A percentile compares a stretch with the other conserved stretches of the same genome.
phyloP scores from a whole-genome alignment of 208 protist species.

The Borovskyia barvae region DNA sequence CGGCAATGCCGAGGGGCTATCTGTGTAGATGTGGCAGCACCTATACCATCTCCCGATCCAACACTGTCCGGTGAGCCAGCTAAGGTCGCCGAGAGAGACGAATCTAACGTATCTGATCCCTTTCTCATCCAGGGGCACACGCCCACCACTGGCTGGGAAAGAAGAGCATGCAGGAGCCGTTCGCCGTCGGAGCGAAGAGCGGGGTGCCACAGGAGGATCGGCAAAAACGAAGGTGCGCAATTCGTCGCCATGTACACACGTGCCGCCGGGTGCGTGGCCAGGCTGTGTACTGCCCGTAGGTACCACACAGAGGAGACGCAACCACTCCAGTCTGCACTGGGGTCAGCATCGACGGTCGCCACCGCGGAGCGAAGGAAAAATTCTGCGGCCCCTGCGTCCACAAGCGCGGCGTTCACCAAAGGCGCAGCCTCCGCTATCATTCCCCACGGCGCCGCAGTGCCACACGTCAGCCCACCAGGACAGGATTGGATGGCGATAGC shows the following conservation, averaged over 20 bases:
- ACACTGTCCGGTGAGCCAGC: too few species aligned
- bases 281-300: slow-evolving; percentile 7
- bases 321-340: neutral
- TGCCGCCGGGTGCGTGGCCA: slow-evolving; percentile 6
- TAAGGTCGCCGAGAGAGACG: too few species aligned
- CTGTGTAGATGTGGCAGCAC: neutral
- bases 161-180: slow-evolving; percentile 13
- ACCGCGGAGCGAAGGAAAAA: slow-evolving; percentile 14
- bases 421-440: slow-evolving; percentile 2
- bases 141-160: slow-evolving; percentile 18
- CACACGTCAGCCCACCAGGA: too few species aligned
- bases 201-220: slow-evolving; percentile 22
- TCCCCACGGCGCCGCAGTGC: neutral
- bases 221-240: slow-evolving; percentile 13
- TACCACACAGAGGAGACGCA: slow-evolving; percentile 14
- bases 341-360: neutral
- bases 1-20: slow-evolving; percentile 20
- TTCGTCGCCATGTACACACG: slow-evolving; percentile 18
- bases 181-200: slow-evolving; percentile 15
- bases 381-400: slow-evolving; percentile 10
- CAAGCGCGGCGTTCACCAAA: slow-evolving; percentile 16
- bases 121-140: too few species aligned
- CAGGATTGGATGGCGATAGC: too few species aligned
- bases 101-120: too few species aligned
- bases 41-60: neutral